Percentiles rank a stretch among this genome's conserved stretches.
phyloP scores from a whole-genome alignment of 768 basidiomycete species.

The Suillus discolor region DNA sequence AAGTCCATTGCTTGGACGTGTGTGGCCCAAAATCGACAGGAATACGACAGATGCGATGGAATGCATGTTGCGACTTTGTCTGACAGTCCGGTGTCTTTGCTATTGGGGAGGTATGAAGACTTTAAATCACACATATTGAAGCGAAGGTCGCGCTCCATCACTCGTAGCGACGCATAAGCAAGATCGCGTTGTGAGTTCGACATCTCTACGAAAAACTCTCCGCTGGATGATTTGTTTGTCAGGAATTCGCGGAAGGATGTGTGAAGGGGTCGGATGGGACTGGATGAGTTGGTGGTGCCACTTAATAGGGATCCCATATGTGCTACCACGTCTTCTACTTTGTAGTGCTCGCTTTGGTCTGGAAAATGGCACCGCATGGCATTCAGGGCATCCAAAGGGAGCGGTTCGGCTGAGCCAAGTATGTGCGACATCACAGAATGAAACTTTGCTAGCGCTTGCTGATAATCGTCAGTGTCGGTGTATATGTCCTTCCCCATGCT shows the following conservation, averaged over 20 bases:
- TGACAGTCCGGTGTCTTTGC: conserved; percentile 17
- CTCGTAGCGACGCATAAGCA: conserved; percentile 20
- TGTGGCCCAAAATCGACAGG: conserved; percentile 16
- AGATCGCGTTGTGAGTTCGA: neutral
- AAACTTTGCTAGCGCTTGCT: neutral
- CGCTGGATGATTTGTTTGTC: conserved; percentile 15
- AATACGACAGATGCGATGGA: conserved; percentile 12
- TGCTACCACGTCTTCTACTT: neutral
- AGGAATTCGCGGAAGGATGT: conserved; percentile 33
- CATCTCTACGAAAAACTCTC: conserved; percentile 16
- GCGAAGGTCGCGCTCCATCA: conserved; percentile 31
- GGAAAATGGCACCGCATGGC: neutral
- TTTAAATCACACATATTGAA: conserved; percentile 40
- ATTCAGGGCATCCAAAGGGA: neutral
- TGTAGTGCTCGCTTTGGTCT: neutral
- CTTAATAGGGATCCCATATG: conserved; percentile 12
- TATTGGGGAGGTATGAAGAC: conserved; percentile 32
- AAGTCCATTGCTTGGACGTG: conserved; percentile 10
- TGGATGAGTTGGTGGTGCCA: neutral
- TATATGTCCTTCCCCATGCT: neutral
- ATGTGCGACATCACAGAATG: conserved; percentile 11
- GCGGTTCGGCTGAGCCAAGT: conserved; percentile 1
- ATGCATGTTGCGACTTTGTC: conserved; percentile 4
- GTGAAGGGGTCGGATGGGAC: conserved; percentile 23
- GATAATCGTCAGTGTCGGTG: neutral